Conservation (phyloP, 2,329 filamentous ascomycete genomes). For the Arthrobotrys sphaeroides region DNA sequence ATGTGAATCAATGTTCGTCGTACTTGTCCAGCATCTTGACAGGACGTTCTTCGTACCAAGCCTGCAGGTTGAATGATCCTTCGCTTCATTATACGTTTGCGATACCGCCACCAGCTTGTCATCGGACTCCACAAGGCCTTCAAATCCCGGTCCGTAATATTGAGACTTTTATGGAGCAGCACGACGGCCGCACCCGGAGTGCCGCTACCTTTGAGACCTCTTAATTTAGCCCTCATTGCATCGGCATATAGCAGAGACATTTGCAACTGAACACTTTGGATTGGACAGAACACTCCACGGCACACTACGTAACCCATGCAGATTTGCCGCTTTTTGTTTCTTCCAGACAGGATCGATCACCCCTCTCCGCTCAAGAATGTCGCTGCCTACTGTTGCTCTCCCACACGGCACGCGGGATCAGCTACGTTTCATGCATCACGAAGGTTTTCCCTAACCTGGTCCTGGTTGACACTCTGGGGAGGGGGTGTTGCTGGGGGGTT, state of each 20-base stretch:
- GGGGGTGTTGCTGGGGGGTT: slow-evolving; percentile 2
- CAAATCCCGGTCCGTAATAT: slow-evolving; percentile 26
- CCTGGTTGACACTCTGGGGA: slow-evolving; percentile 7
- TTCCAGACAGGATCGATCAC: slow-evolving; percentile 43
- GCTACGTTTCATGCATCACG: slow-evolving; percentile 32
- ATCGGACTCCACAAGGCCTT: slow-evolving; percentile 23
- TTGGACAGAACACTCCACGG: slow-evolving; percentile 15
- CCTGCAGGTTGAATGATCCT: neutral
- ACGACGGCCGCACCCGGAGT: slow-evolving; percentile 26
- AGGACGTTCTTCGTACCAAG: neutral
- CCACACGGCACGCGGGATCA: slow-evolving; percentile 47
- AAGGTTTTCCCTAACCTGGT: slow-evolving; percentile 1
- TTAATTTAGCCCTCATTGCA: slow-evolving; percentile 1
- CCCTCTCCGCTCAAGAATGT: slow-evolving; percentile 10
- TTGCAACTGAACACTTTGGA: slow-evolving; percentile 16
- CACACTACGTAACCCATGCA: slow-evolving; percentile 6
- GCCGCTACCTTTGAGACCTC: slow-evolving; percentile 13
- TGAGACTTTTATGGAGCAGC: slow-evolving; percentile 30
- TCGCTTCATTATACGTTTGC: slow-evolving; percentile 3
- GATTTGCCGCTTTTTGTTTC: slow-evolving; percentile 48
- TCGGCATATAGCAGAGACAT: slow-evolving; percentile 4
- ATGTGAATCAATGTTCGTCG: neutral
- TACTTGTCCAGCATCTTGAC: neutral
- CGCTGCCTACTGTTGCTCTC: slow-evolving; percentile 25
- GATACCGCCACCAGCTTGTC: neutral